Conservation (phyloP, 768 basidiomycete genomes). For the Cystofilobasidium macerans region DNA sequence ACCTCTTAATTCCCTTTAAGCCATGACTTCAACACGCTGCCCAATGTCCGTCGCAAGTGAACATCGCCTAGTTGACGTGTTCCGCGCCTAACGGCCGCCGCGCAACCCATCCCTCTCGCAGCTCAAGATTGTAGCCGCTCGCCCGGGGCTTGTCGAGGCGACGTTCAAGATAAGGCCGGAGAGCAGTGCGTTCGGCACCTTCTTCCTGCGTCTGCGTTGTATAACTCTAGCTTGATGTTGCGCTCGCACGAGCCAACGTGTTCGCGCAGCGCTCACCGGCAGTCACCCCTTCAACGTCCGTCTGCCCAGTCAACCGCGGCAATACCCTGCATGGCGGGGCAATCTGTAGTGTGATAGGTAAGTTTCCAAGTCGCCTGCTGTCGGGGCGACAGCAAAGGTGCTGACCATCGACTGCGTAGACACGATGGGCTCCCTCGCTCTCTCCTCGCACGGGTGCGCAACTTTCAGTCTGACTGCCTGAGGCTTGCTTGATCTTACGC, state of each 20-base stretch:
- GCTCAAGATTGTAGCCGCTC: conserved; percentile 14
- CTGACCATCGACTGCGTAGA: neutral
- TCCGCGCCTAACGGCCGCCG: too few relatives aligned
- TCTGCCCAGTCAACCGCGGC: conserved; percentile 15
- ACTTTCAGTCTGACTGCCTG: too few relatives aligned
- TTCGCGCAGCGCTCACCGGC: too few relatives aligned
- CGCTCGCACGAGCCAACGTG: too few relatives aligned
- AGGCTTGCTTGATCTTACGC: too few relatives aligned
- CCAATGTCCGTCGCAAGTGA: conserved; percentile 12
- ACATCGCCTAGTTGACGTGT: too few relatives aligned
- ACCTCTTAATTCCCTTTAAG: neutral
- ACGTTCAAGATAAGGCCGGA: conserved; percentile 3
- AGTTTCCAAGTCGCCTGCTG: neutral
- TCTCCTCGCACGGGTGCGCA: conserved; percentile 17
- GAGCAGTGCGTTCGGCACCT: neutral
- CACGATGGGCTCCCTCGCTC: conserved; percentile 22
- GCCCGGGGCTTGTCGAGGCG: conserved; percentile 17
- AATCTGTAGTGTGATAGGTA: conserved; percentile 7
- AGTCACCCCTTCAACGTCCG: too few relatives aligned
- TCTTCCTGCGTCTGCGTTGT: too few relatives aligned
- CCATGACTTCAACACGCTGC: conserved; percentile 16
- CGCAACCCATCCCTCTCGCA: too few relatives aligned
- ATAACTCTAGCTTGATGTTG: too few relatives aligned
- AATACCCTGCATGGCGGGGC: conserved; percentile 18
- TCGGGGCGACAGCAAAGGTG: too few relatives aligned